Evolutionary conservation across 1,284 basidiomycete genomes (phyloP).

Genomic region (Ceratorhiza oryzae-sativae): DNA sequence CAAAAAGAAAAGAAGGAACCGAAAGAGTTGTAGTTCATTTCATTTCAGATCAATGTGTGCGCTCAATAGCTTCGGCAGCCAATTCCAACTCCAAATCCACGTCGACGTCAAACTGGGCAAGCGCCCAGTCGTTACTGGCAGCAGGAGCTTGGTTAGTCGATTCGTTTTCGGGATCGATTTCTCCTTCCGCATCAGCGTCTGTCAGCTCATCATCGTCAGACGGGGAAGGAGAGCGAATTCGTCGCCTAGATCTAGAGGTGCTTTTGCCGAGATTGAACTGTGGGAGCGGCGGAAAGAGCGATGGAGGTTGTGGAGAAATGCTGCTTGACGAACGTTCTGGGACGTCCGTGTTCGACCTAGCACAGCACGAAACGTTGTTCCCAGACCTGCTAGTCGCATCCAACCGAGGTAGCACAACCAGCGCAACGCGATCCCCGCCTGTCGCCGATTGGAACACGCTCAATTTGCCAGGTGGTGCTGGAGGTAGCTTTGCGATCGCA

Average conservation of each 20-base stretch:
- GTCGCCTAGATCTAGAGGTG: background rate
- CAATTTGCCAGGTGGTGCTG: conserved; percentile 23
- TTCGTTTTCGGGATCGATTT: conserved; percentile 24
- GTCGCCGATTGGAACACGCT: conserved; percentile 36
- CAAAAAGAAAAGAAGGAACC: background rate
- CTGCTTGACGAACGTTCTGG: background rate
- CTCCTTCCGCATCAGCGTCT: conserved; percentile 34
- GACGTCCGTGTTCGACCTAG: background rate
- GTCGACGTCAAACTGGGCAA: conserved; percentile 25
- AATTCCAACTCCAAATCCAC: conserved; percentile 28
- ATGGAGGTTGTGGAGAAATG: background rate
- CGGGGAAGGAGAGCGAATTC: conserved; percentile 20
- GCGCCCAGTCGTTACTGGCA: conserved; percentile 22
- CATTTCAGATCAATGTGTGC: background rate
- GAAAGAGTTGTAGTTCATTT: background rate
- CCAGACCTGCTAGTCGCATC: background rate
- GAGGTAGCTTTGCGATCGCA: conserved; percentile 35
- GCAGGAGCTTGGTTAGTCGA: background rate
- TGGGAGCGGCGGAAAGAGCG: background rate
- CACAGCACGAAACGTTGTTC: background rate
- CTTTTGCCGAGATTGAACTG: background rate
- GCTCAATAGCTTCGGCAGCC: conserved; percentile 22
- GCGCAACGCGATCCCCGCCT: conserved; percentile 20
- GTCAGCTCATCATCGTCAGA: conserved; percentile 30
- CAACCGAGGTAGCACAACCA: conserved; percentile 24